Percentiles rank a stretch among this genome's conserved stretches.
These are phyloP conservation scores for Wallacemonas sp. DNA, from an alignment of 208 protist genomes.

Conservation along the genomic window DNA sequence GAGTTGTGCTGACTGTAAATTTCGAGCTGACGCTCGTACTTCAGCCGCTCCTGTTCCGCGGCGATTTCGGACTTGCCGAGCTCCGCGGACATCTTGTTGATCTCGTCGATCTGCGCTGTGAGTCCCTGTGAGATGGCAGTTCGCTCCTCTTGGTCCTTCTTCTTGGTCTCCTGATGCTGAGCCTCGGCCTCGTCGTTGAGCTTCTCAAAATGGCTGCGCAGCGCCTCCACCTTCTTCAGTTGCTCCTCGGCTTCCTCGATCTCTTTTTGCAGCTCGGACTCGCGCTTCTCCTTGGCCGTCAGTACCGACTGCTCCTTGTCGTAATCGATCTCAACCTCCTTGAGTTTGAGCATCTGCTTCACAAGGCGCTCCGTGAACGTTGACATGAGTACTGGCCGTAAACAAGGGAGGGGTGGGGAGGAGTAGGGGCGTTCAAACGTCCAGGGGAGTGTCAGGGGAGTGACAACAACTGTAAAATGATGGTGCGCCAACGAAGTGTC, in stretches of 20 bases:
- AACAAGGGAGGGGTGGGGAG: no score
- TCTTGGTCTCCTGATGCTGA: constrained; percentile 40
- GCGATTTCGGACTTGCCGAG: constrained; percentile 41
- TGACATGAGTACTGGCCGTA: constrained; percentile 50
- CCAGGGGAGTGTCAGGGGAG: no score
- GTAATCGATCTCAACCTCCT: constrained; percentile 42
- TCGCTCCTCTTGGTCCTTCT: constrained; percentile 43
- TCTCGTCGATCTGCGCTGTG: constrained; percentile 40
- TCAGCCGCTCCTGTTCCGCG: constrained; percentile 33
- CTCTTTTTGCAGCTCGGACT: constrained; percentile 31
- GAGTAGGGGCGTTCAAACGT: no score
- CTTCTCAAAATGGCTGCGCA: constrained; percentile 43
- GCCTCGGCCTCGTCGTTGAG: constrained; percentile 47
- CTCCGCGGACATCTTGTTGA: constrained; percentile 42
- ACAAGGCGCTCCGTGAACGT: constrained; percentile 53
- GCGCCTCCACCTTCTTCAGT: constrained; percentile 36
- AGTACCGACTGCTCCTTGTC: constrained; percentile 41
- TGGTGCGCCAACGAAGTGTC: no score
- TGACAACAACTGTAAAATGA: no score
- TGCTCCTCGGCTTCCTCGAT: constrained; percentile 36
- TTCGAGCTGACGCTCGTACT: constrained; percentile 58
- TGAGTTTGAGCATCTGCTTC: constrained; percentile 54
- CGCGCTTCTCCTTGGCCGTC: constrained; percentile 30
- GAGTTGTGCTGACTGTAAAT: constrained; percentile 51
- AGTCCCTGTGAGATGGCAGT: constrained; percentile 40